Base-by-base conservation (phyloP, 2,329 filamentous ascomycete genomes). In the Hyphodiscus sp. region DNA sequence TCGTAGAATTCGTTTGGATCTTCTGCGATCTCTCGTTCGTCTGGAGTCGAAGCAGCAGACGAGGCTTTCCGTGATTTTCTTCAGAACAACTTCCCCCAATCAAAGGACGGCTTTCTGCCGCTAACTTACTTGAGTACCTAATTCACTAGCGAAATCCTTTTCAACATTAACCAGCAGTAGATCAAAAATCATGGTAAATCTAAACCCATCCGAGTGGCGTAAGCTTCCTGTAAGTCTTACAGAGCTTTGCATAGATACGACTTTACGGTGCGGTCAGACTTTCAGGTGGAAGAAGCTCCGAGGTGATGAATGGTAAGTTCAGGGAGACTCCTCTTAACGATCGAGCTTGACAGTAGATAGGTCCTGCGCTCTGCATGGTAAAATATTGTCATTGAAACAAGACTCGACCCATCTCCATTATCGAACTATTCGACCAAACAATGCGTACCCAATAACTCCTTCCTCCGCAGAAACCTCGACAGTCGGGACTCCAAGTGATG, bases 161-260 rank as follows among this genome's bases (percentile, higher is more conserved):
- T 45, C 13, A 20, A n/a, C 23, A 20, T 19, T 45, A 13, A 38
- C 33, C 16, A 38, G 11, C 33, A 38, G 13, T 13, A 38, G 13
- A 15, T 6, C 33, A 38, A 10, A 38, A 38, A 38, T 13, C 13
- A 68, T 68, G 65, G 59, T 54, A 15, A 65, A 57, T 53, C 41
- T 67, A 47, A 77, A 76, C 29, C 75, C 82, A n/a, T 77, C 85
- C 16, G 87, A 89, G 68, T 99, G 94, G 94, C 83, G 83, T 60
- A 95, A 89, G 73, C 74, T 99, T 61, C 91, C 94, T 20, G 75
- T 96, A 42, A 87, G 78, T 56, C 73, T 96, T 33, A 81, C 85
- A 3, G 94, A 99, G 68, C 80, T 99, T 3, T 96, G 90, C 68
- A 91, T 99, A 61, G 90, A 96, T 64, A 99, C 92, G 0, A 96